Evolutionary conservation across 805 yeast genomes (phyloP).

Genomic region (Saccharomycopsis sp.): DNA sequence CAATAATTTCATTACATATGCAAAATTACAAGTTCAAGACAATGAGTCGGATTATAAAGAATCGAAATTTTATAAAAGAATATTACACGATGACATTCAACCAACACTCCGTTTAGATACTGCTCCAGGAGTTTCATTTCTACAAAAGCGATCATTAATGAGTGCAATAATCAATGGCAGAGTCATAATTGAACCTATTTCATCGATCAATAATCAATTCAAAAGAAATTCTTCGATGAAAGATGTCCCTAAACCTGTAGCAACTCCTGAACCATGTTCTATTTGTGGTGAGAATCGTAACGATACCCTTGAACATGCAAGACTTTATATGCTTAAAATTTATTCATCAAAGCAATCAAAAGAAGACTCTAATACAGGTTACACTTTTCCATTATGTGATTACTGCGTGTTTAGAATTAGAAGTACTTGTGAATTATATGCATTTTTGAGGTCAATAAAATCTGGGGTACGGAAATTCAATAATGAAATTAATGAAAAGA

Average conservation of each 20-base stretch:
- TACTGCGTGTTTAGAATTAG: conserved; percentile 76
- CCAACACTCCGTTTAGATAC: conserved; percentile 57
- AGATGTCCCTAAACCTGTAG: conserved; percentile 46
- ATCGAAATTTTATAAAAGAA: conserved; percentile 53
- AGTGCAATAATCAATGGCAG: conserved; percentile 69
- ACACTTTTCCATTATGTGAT: conserved; percentile 66
- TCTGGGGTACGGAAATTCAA: conserved; percentile 52
- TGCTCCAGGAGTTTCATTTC: conserved; percentile 59
- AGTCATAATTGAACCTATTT: conserved; percentile 78
- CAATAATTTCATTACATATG: conserved; percentile 31
- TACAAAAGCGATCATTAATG: conserved; percentile 55
- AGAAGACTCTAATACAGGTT: conserved; percentile 21
- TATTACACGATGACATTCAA: conserved; percentile 74
- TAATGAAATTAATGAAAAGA: conserved; percentile 34
- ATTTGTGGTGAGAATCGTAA: conserved; percentile 76
- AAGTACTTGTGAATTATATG: conserved; percentile 75
- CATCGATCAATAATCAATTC: conserved; percentile 66
- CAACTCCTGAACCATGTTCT: conserved; percentile 67
- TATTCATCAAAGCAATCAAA: conserved; percentile 31
- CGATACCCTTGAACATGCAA: conserved; percentile 66
- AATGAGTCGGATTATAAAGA: conserved; percentile 27
- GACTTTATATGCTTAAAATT: conserved; percentile 62
- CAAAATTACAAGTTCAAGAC: conserved; percentile 25
- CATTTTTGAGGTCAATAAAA: conserved; percentile 61
- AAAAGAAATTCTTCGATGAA: conserved; percentile 23